Evolutionary conservation across 208 protist genomes (phyloP), one percentile per base, ranked within the genome.

Genomic region (Trypanosoma theileri): DNA sequence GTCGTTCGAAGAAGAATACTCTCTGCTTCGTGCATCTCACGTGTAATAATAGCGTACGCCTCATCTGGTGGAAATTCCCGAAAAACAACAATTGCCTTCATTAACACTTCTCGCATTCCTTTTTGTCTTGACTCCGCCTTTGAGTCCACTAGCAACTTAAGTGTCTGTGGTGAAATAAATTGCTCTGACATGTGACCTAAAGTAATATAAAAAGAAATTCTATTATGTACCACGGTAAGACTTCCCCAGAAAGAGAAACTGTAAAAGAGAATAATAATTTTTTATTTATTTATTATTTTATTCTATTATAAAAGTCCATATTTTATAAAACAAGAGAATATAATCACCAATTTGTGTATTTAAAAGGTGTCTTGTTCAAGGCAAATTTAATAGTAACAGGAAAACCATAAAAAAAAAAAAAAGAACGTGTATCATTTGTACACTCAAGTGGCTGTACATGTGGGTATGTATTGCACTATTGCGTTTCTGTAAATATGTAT

Each of bases 101-200:
- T 53, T 19, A 74, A 73, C n/a, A 93, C 73, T 24, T 69, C 48
- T 44, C 74, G 58, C 16, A 74, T 72, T 7, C 75, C 81, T 42
- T 75, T 73, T 13, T 75, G 65, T 17, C 83, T 75, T 42, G 71
- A 73, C 16, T 92, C 86, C 0, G 77, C 53, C 59, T 87, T 88
- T 10, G 81, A 73, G 59, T 92, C 86, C 17, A 92, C 59, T 17
- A 92, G 65, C 21, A 71, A 42, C 26, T 81, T 83, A 11, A 80
- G 69, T 19, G 79, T 74, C 31, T 72, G 72, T 51, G 69, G 55
- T 0, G 84, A 64, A 28, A 80, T 77, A 14, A 91, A 71, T 7
- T 63, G 40, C 35, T 87, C 81, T 17, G 63, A 51, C 83, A 88
- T 88, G 8, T 55, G 45, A 35, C 4, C 4, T 10, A 24, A 2